Evolutionary conservation across 768 basidiomycete species (phyloP), one percentile per base, ranked within the genome.

Genomic region (Guyanaporus albipodus): DNA sequence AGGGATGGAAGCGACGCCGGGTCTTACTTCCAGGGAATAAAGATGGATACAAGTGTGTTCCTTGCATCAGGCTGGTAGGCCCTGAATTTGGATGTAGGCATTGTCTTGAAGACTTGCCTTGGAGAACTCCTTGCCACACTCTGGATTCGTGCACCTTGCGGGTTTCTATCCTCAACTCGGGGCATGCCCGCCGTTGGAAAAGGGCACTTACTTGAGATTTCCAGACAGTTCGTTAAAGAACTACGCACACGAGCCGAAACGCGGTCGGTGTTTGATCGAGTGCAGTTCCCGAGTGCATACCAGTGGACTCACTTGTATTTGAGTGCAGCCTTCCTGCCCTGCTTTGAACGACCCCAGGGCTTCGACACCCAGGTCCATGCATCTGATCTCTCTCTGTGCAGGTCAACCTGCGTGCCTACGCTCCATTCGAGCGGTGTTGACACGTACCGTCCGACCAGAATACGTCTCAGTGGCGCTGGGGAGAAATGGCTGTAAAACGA

Each of bases 321-420:
- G 71, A 4, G 70, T 70, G 49, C 70, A 71, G 10, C 71, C 71
- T 4, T 57, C 69, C 44, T 69, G 70, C 37, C 52, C 62, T 44
- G 67, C 67, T 46, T 71, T 72, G 63, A 70, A 72, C 36, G 70
- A 56, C 44, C 70, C 70, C 1, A 71, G 57, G 10, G 69, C 70
- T 38, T 70, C 69, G n/a, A 44, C 60, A 12, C 68, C 71, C 31
- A 72, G 54, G 56, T 72, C 70, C 72, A 73, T 72, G 44, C 70
- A 72, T 42, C 72, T 62, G 37, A 72, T 72, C 55, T 73, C 71
- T 54, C 70, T 64, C 69, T 70, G 53, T 39, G 22, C 48, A 29
- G 44, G 49, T 60, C 44, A 58, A 48, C 37, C 32, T 27, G 26
- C 24, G 17, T 48, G 41, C 19, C 43, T 31, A 34, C 18, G 23